Evolutionary conservation across 495 filamentous ascomycete genomes (phyloP).

Genomic region (Lasiosphaeris hirsuta): DNA sequence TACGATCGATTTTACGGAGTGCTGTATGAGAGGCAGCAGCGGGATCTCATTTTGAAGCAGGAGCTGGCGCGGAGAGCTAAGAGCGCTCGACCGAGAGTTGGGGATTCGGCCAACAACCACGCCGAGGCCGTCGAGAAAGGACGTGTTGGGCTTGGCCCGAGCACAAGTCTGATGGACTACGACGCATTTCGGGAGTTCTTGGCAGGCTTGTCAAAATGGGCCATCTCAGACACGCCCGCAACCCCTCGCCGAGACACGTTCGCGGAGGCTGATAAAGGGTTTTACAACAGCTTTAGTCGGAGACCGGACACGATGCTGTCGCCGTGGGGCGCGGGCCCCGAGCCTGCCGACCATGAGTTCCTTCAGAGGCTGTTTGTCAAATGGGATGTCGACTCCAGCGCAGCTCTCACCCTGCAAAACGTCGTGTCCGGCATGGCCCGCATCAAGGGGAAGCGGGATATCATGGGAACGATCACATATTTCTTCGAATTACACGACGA

Average conservation of each 20-base stretch:
- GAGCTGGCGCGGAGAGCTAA: slow-evolving; percentile 65
- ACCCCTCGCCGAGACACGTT: slow-evolving; percentile 54
- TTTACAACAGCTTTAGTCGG: slow-evolving; percentile 50
- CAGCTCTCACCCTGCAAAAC: slow-evolving; percentile 78
- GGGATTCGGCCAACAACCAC: slow-evolving; percentile 40
- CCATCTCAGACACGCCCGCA: slow-evolving; percentile 69
- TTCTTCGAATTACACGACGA: slow-evolving; percentile 98
- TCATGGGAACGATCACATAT: slow-evolving; percentile 95
- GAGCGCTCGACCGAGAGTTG: slow-evolving; percentile 52
- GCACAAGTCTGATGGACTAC: slow-evolving; percentile 89
- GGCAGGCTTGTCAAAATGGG: slow-evolving; percentile 85
- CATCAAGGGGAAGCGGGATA: slow-evolving; percentile 87
- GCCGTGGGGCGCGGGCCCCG: slow-evolving; percentile 70
- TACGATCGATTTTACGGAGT: slow-evolving; percentile 93
- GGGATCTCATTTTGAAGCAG: slow-evolving; percentile 71
- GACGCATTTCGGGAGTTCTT: slow-evolving; percentile 92
- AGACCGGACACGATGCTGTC: slow-evolving; percentile 50
- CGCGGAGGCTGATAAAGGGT: slow-evolving; percentile 48
- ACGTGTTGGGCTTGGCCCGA: slow-evolving; percentile 84
- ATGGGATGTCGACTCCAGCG: slow-evolving; percentile 76
- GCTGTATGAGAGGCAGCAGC: slow-evolving; percentile 84
- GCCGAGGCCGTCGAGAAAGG: slow-evolving; percentile 61
- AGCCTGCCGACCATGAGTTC: slow-evolving; percentile 94
- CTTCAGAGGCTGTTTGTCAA: slow-evolving; percentile 81
- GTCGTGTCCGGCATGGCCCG: slow-evolving; percentile 86